Conservation (phyloP, 495 filamentous ascomycete genomes). For the Daldinia decipiens region DNA sequence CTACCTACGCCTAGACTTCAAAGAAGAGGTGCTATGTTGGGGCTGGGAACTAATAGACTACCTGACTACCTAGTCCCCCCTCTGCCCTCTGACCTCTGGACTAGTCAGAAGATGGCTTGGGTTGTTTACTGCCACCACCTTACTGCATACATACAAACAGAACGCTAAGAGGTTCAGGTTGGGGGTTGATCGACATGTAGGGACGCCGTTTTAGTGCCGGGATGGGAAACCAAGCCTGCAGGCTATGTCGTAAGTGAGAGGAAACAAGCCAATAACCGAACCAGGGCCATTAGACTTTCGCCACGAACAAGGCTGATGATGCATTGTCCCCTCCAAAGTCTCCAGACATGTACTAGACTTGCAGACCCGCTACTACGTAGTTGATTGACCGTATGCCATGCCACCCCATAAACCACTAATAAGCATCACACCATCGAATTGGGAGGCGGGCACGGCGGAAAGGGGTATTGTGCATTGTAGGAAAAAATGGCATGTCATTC, state of each 20-base stretch:
- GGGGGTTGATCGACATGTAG: slow-evolving; percentile 51
- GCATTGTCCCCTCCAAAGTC: slow-evolving; percentile 34
- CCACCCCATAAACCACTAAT: slow-evolving; percentile 1
- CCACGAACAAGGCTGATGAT: slow-evolving; percentile 47
- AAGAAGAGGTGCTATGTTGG: slow-evolving; percentile 33
- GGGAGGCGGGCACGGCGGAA: slow-evolving; percentile 22
- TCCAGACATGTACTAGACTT: slow-evolving; percentile 21
- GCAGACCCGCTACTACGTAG: slow-evolving; percentile 37
- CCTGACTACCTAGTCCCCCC: not conserved
- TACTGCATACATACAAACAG: slow-evolving; percentile 37
- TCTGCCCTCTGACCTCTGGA: no score
- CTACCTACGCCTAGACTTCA: slow-evolving; percentile 15
- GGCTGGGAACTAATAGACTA: slow-evolving; percentile 37
- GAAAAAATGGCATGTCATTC: slow-evolving; percentile 41
- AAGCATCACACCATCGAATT: slow-evolving; percentile 32
- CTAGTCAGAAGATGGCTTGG: not conserved
- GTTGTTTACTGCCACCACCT: slow-evolving; percentile 11
- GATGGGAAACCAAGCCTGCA: slow-evolving; percentile 47
- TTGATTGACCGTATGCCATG: slow-evolving; percentile 20
- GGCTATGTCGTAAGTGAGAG: slow-evolving; percentile 48
- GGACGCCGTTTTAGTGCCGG: slow-evolving; percentile 47
- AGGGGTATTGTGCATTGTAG: slow-evolving; percentile 21
- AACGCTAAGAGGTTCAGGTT: slow-evolving; percentile 33
- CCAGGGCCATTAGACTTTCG: slow-evolving; percentile 41
- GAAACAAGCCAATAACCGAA: slow-evolving; percentile 38